Base-by-base conservation (phyloP, 2,329 filamentous ascomycete genomes). In the Phaeosphaeriaceae sp. region DNA sequence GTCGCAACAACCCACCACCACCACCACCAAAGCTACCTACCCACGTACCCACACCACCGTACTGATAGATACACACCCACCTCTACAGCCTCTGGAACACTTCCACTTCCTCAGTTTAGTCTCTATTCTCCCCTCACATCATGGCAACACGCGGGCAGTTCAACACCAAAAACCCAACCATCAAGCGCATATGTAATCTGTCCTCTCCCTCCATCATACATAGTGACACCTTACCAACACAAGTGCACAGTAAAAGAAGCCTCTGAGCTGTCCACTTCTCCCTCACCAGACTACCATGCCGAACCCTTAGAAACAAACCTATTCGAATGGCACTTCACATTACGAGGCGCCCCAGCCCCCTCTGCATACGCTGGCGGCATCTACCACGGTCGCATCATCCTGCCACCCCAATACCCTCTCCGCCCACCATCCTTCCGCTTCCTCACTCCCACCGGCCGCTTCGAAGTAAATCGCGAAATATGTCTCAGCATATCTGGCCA, bases 261-360 rank as follows among this genome's bases (percentile, higher is more conserved):
- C 49, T 83, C 88, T 50, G 94, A 97, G 72, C 84, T 99, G 47
- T 86, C 90, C 52, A 81, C 80, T 50, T 83, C 88, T 30, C 91
- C 93, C 4, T 94, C 90, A 2, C 80, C 89, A 45, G 91, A 96
- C 77, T 95, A 93, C 76, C 85, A 88, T 61, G 94, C 93, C 33
- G 81, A 87, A 3, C 94, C 94, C 0, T 84, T 93, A 54, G 93
- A 97, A 70, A 81, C 85, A 26, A 92, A 97, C 75, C 86, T 99
- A 45, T 96, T 96, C 76, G 92, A 97, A 76, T 99, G 94, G 94
- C 94, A 99, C 79, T 99, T 97, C 77, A 99, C 94, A 0, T 81
- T 99, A n/a, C 86, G 88, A 42, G 94, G 94, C 0, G 92, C 93
- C 0, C 93, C 93, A 0, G 80, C 84, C 26, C 83, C 83, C 15